Conservation (phyloP, 1,284 basidiomycete genomes). For the Retiboletus fuscus region DNA sequence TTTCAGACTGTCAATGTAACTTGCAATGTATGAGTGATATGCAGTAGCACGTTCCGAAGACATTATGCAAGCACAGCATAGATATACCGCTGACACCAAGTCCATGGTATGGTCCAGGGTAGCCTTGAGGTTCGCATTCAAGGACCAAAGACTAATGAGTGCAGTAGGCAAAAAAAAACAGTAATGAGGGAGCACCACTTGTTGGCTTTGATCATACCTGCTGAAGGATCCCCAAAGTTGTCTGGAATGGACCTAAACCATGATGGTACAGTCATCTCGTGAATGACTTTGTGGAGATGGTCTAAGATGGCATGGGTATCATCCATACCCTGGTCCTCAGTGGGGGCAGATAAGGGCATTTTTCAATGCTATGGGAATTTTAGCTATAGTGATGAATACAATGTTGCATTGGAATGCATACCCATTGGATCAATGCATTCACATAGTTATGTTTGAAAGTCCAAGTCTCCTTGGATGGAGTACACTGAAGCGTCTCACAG, state of each 20-base stretch:
- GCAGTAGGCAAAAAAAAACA: slow-evolving; percentile 49
- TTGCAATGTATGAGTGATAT: slow-evolving; percentile 15
- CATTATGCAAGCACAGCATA: slow-evolving; percentile 20
- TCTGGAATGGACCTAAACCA: slow-evolving; percentile 47
- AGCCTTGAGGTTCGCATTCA: background rate
- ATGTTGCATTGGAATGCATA: slow-evolving; percentile 1
- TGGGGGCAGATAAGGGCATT: slow-evolving; percentile 16
- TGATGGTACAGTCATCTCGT: slow-evolving; percentile 16
- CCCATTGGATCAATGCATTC: slow-evolving; percentile 23
- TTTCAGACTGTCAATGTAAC: slow-evolving; percentile 27
- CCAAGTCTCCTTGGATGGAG: background rate
- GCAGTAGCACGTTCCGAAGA: background rate
- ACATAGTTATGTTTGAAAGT: slow-evolving; percentile 18
- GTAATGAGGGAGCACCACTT: slow-evolving; percentile 49
- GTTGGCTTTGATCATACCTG: slow-evolving; percentile 50
- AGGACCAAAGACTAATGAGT: slow-evolving; percentile 35
- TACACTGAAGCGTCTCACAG: slow-evolving; percentile 16
- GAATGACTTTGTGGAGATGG: slow-evolving; percentile 38
- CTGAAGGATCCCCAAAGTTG: slow-evolving; percentile 46
- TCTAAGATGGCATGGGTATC: background rate
- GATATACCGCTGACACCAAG: slow-evolving; percentile 29
- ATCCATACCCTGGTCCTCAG: background rate
- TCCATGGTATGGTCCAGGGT: slow-evolving; percentile 30
- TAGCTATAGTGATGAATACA: no score
- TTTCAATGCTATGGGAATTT: background rate